These are phyloP conservation scores for Chaetothyriales sp. DNA, from an alignment of 2,329 filamentous ascomycete genomes.

Conservation along the genomic window DNA sequence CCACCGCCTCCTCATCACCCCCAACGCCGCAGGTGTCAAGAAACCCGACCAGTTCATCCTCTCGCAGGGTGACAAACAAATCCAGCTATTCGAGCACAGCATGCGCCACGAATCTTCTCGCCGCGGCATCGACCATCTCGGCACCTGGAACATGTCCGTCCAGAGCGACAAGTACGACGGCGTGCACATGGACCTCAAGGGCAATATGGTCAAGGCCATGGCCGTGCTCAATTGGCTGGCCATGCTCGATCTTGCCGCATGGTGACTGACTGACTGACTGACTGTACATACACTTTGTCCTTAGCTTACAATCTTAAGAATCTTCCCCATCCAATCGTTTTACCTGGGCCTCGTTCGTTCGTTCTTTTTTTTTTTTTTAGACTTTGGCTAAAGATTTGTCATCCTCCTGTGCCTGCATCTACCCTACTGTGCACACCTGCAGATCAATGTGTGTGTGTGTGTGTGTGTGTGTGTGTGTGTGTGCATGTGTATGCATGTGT, in stretches of 20 bases:
- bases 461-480: too few species aligned
- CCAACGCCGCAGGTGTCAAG: constrained; percentile 31
- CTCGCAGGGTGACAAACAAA: constrained; percentile 34
- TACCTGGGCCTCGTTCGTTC: too few species aligned
- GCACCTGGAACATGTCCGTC: constrained; percentile 38
- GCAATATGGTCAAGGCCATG: constrained; percentile 36
- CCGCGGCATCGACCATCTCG: constrained; percentile 30
- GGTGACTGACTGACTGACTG: constrained; percentile 9
- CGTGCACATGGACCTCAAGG: constrained; percentile 34
- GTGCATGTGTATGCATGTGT: too few species aligned
- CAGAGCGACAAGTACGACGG: constrained; percentile 35
- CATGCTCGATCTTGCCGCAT: constrained; percentile 9
- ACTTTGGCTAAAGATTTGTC: too few species aligned
- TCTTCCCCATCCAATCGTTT: not conserved
- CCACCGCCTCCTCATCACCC: constrained; percentile 27
- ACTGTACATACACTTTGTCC: too few species aligned
- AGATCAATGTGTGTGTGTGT: too few species aligned
- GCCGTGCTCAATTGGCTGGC: constrained; percentile 35
- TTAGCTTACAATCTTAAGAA: too few species aligned
- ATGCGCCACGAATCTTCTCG: constrained; percentile 23
- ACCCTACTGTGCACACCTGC: too few species aligned
- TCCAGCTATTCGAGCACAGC: constrained; percentile 32
- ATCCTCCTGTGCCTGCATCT: too few species aligned
- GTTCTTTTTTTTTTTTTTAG: too few species aligned
- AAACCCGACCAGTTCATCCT: constrained; percentile 34